A percentile compares a stretch with the other conserved stretches of the same genome.
Conservation (phyloP, 2,329 filamentous ascomycete genomes). For the Fusarium keratoplasticum region DNA sequence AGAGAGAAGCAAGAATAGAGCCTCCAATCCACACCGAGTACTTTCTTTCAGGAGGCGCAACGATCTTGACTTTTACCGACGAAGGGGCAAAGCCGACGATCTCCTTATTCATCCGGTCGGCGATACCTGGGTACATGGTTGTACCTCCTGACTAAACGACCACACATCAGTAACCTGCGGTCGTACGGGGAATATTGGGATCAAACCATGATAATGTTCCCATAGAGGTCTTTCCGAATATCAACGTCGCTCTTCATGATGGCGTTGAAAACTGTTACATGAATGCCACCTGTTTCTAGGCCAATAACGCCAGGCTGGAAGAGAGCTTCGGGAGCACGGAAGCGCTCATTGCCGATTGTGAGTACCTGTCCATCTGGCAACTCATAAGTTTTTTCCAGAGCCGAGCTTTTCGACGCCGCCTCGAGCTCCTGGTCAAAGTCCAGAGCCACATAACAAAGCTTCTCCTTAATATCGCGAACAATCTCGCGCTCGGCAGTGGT, state of each 20-base stretch:
- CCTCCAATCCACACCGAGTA: slow-evolving; percentile 99
- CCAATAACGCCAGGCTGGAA: slow-evolving; percentile 99
- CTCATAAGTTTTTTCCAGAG: slow-evolving; percentile 99
- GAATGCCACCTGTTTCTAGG: slow-evolving; percentile 98
- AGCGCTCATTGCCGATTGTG: slow-evolving; percentile 99
- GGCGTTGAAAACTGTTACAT: slow-evolving; percentile 99
- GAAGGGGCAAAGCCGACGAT: slow-evolving; percentile 99
- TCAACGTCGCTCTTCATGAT: slow-evolving; percentile 99
- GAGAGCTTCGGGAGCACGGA: slow-evolving; percentile 99
- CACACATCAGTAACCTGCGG: background rate
- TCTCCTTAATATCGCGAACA: slow-evolving; percentile 99
- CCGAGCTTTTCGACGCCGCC: slow-evolving; percentile 98
- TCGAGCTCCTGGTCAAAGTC: slow-evolving; percentile 99
- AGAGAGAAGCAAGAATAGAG: slow-evolving; percentile 99
- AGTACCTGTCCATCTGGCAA: slow-evolving; percentile 99
- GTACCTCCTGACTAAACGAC: slow-evolving; percentile 93
- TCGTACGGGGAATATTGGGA: background rate
- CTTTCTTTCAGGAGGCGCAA: slow-evolving; percentile 99
- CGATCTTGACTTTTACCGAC: slow-evolving; percentile 99
- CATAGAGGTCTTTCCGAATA: slow-evolving; percentile 99
- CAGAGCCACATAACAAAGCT: slow-evolving; percentile 99
- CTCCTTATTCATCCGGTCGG: slow-evolving; percentile 99
- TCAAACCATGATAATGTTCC: slow-evolving; percentile 99
- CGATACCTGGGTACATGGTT: slow-evolving; percentile 99
- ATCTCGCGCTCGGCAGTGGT: slow-evolving; percentile 99